Evolutionary conservation across 345 rosid species (phyloP).

Genomic region (Brassica rapa): DNA sequence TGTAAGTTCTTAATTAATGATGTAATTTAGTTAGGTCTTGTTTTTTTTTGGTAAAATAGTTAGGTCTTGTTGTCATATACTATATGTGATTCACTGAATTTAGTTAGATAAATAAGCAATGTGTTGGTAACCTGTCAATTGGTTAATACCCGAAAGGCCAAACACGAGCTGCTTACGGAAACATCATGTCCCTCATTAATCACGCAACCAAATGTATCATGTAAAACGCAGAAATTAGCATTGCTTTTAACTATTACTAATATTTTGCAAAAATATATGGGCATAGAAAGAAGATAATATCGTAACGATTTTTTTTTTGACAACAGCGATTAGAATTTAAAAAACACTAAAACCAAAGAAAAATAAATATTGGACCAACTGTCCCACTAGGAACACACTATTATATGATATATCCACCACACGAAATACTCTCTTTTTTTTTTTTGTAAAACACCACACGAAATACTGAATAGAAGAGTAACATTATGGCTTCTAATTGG

Average conservation of each 20-base stretch:
- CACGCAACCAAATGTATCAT: conserved; percentile 3
- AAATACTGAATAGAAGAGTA: conserved; percentile 32
- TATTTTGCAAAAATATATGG: not conserved
- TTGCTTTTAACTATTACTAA: not conserved
- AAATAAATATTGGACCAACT: conserved; percentile 17
- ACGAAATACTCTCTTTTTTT: conserved; percentile 22
- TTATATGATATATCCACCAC: conserved; percentile 25
- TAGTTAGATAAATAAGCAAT: not conserved
- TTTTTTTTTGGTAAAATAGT: not conserved
- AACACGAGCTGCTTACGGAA: conserved; percentile 3
- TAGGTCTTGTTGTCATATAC: not conserved
- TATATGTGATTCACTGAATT: conserved; percentile 25
- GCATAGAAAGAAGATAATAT: not conserved
- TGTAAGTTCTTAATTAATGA: not conserved
- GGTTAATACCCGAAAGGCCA: conserved; percentile 14
- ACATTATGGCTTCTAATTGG: conserved; percentile 37
- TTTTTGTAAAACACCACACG: conserved; percentile 22
- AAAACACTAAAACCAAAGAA: not conserved
- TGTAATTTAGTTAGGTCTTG: not conserved
- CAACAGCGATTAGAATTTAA: too few relatives aligned
- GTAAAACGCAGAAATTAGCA: not conserved
- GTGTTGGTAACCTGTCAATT: conserved; percentile 17
- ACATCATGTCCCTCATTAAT: conserved; percentile 8
- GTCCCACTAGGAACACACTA: conserved; percentile 33
- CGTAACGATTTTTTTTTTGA: too few relatives aligned